Percentiles rank a stretch among this genome's conserved stretches.
phyloP scores from a whole-genome alignment of 2,329 filamentous ascomycete genomes.

The Phialophora tarda region DNA sequence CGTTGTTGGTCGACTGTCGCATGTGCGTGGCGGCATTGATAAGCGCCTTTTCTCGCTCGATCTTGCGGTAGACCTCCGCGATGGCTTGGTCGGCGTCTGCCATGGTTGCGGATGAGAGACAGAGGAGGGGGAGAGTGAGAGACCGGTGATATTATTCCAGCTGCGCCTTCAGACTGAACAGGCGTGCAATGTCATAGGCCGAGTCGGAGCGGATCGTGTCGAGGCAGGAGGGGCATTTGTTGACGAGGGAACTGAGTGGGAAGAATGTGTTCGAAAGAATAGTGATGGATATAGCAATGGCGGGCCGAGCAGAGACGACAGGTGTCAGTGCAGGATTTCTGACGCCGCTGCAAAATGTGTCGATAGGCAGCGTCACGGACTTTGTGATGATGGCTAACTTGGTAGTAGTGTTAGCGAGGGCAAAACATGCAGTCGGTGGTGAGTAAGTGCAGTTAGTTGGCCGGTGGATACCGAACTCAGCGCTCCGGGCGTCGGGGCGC shows the following conservation, averaged over 20 bases:
- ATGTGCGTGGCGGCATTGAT: slow-evolving; percentile 94
- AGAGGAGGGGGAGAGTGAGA: slow-evolving; percentile 7
- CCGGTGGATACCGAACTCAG: background rate
- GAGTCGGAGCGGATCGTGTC: slow-evolving; percentile 15
- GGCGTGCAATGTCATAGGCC: slow-evolving; percentile 30
- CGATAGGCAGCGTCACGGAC: slow-evolving; percentile 20
- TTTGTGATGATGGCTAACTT: slow-evolving; percentile 18
- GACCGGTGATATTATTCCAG: slow-evolving; percentile 2
- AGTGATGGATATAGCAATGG: slow-evolving; percentile 5
- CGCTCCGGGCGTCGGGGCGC: background rate
- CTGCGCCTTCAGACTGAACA: slow-evolving; percentile 19
- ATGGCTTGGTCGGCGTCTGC: slow-evolving; percentile 66
- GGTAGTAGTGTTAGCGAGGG: slow-evolving; percentile 23
- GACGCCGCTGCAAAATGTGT: slow-evolving; percentile 10
- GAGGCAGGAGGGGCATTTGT: slow-evolving; percentile 31
- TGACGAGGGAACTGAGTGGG: slow-evolving; percentile 18
- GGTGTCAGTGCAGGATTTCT: slow-evolving; percentile 3
- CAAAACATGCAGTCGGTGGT: slow-evolving; percentile 21
- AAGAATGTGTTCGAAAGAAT: slow-evolving; percentile 24
- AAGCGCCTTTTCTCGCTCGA: slow-evolving; percentile 93
- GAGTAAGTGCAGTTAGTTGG: slow-evolving; percentile 7
- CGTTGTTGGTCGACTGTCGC: slow-evolving; percentile 94
- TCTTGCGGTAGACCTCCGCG: slow-evolving; percentile 91
- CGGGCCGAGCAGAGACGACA: slow-evolving; percentile 2
- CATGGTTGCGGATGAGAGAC: slow-evolving; percentile 52